Conservation (phyloP, 176 grass and related monocot species). For the Panicum miliaceum region DNA sequence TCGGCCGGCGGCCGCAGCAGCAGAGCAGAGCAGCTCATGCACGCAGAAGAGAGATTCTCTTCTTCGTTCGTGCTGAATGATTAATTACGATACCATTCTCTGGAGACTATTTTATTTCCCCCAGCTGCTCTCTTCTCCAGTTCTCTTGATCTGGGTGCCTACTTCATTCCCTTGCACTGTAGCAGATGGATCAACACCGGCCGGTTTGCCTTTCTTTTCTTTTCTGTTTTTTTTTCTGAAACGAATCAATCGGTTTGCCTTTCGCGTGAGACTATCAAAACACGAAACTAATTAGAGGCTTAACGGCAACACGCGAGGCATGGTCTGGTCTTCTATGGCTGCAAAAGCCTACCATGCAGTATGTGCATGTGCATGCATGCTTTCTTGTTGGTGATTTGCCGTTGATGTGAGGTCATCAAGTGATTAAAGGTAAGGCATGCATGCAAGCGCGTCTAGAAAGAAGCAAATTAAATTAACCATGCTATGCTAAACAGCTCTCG, state of each 20-base stretch:
- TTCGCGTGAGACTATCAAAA: too few species aligned
- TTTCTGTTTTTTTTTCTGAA: too few species aligned
- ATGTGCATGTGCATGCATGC: background rate
- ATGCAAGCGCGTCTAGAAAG: background rate
- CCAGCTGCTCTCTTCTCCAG: background rate
- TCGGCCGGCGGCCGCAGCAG: background rate
- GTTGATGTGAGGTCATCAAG: constrained; percentile 34
- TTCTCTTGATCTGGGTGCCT: background rate
- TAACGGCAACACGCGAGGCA: background rate
- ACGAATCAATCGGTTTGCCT: too few species aligned
- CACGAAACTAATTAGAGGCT: too few species aligned
- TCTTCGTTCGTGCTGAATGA: background rate
- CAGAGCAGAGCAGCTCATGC: too few species aligned
- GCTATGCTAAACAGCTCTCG: too few species aligned
- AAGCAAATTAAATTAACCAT: too few species aligned
- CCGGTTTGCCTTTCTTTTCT: too few species aligned
- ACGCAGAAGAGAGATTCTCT: background rate
- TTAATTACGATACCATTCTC: background rate
- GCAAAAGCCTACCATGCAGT: background rate
- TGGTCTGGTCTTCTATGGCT: background rate
- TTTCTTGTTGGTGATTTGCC: constrained; percentile 7
- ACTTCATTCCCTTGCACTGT: too few species aligned
- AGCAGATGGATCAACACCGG: too few species aligned
- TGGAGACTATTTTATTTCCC: background rate
- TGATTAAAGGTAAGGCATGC: constrained; percentile 21